phyloP scores from a whole-genome alignment of 345 rosid species.

The Syzygium oleosum region DNA sequence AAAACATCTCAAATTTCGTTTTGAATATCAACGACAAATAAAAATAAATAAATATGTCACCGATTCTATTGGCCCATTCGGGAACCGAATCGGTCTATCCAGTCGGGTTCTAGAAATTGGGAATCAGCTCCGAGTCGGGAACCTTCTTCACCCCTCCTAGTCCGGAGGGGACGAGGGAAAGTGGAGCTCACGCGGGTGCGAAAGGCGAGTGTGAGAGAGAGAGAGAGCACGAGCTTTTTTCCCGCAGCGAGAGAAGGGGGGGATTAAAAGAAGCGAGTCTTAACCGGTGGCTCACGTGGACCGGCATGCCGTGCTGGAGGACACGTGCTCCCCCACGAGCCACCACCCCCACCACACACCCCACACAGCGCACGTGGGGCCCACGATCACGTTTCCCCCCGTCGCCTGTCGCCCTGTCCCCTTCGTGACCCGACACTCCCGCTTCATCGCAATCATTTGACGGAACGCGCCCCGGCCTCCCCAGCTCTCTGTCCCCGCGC shows the following conservation, averaged over 20 bases:
- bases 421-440: constrained; percentile 24
- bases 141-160: no score
- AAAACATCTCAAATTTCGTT: no score
- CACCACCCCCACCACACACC: neutral
- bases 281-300: constrained; percentile 33
- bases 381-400: constrained; percentile 12
- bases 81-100: no score
- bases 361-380: neutral
- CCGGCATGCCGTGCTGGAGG: constrained; percentile 42
- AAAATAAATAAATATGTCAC: no score
- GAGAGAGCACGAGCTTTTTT: neutral
- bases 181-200: neutral
- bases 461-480: neutral
- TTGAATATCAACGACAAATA: no score
- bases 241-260: neutral
- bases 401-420: constrained; percentile 39
- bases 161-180: neutral
- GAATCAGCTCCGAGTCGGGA: no score
- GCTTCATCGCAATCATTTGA: constrained; percentile 42
- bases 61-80: no score
- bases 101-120: no score
- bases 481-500: neutral
- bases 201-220: neutral
- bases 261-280: neutral
- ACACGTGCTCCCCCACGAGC: constrained; percentile 30